phyloP scores from a whole-genome alignment of 2,329 filamentous ascomycete genomes.

The Fusarium annulatum region DNA sequence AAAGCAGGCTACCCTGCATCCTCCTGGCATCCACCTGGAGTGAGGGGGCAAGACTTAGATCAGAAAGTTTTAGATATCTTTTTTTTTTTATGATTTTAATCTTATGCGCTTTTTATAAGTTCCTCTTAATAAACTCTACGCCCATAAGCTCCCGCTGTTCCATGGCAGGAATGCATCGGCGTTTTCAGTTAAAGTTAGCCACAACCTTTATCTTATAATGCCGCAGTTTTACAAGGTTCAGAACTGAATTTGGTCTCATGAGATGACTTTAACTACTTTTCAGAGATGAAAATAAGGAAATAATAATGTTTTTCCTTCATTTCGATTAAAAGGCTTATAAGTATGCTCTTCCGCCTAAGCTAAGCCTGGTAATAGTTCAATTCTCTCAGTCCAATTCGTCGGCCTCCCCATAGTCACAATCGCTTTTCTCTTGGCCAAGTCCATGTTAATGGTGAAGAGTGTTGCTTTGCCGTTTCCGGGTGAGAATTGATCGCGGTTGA shows the following conservation, averaged over 20 bases:
- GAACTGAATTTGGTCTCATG: accelerated
- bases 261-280: accelerated
- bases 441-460: constrained; percentile 38
- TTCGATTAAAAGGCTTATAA: not conserved
- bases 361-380: constrained; percentile 4
- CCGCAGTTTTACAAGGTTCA: accelerated
- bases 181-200: no score
- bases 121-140: not conserved
- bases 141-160: not conserved
- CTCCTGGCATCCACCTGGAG: accelerated
- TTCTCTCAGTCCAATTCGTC: constrained; percentile 11
- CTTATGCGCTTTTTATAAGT: no score
- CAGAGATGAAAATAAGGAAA: not conserved
- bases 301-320: not conserved
- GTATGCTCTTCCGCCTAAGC: no score
- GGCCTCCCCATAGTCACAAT: constrained; percentile 23
- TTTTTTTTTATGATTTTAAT: no score
- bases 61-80: not conserved
- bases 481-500: constrained; percentile 23
- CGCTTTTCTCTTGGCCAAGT: constrained; percentile 11
- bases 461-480: constrained; percentile 12
- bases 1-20: constrained; percentile 19
- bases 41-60: not conserved
- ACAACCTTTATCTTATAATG: accelerated
- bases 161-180: not conserved